phyloP scores from a whole-genome alignment of 202 grass and related monocot species.

The Musa balbisiana region DNA sequence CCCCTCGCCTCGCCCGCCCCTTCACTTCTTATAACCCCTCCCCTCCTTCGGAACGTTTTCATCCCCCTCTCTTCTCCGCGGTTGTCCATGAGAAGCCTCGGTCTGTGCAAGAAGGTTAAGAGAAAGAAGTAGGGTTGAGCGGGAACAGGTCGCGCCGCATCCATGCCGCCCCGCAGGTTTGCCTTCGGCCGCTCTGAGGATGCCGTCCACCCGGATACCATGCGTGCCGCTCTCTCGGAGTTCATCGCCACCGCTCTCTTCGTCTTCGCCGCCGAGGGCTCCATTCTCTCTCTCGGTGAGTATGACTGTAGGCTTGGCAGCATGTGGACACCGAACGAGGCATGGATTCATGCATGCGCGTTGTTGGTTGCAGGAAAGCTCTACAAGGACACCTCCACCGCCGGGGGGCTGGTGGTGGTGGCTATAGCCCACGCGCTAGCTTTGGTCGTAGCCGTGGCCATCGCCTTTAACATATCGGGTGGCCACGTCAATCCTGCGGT shows the following conservation, averaged over 20 bases:
- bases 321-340: background rate
- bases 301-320: background rate
- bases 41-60: background rate
- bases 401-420: constrained; percentile 43
- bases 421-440: too few relatives aligned
- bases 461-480: too few relatives aligned
- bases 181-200: constrained; percentile 29
- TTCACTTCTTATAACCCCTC: background rate
- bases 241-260: constrained; percentile 72
- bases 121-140: background rate
- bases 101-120: background rate
- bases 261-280: constrained; percentile 79
- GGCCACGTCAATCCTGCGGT: too few relatives aligned
- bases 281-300: constrained; percentile 65
- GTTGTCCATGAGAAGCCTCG: background rate
- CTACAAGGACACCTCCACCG: constrained; percentile 47
- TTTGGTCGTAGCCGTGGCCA: too few relatives aligned
- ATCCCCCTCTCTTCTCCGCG: background rate
- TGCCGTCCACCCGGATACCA: constrained; percentile 37
- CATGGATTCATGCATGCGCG: background rate
- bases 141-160: background rate
- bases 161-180: constrained; percentile 29
- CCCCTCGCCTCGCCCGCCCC: background rate
- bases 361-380: constrained; percentile 47
- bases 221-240: constrained; percentile 64